Base-by-base conservation (phyloP, 2,329 filamentous ascomycete species). In the Hymenoscyphus salicellus region DNA sequence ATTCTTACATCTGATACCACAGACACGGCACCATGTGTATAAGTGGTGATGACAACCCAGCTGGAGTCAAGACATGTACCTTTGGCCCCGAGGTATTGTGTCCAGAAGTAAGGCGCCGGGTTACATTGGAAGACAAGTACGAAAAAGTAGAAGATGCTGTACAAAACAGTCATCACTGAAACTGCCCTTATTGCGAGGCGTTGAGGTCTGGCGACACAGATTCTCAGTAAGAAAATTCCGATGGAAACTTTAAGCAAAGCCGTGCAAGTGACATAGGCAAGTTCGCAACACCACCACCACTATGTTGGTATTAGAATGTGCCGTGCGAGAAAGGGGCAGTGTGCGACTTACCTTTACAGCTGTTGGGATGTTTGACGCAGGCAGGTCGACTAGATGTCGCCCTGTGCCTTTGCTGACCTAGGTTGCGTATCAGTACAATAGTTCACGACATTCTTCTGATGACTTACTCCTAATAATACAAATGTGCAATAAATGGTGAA, bases 11-110 rank as follows among this genome's bases (percentile, higher is more conserved):
- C 57, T 23, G 57, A 36, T 17, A 58, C 5, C 6, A 41, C 57
- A 30, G 77, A 78, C 33, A 83, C 71, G 23, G 76, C 77, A 49
- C 80, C 81, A 72, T 84, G 82, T 0, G 79, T 73, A 36, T 81
- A 79, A 0, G 20, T 36, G 36, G n/a, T 58, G 32, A 73, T 67
- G 7, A 73, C 71, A 1, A 75, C 72, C 28, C 78, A 57, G 3
- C 66, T 64, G 5, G 74, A 63, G 59, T 72, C 61, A 55, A 78
- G 69, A 57, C 78, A 80, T 10, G 63, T 71, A 20, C 78, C 78
- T 10, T 67, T 67, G 17, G 70, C 68, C 2, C 70, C 67, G 2
- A 72, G 73, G 38, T 77, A 75, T n/a, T 73, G 72, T 23, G 72
- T 71, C 79, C 78, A 80, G 66, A 77, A 79, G 64, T 77, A 79